Conservation (phyloP, 2,329 filamentous ascomycete species). For the Pestalotiopsis sp. region DNA sequence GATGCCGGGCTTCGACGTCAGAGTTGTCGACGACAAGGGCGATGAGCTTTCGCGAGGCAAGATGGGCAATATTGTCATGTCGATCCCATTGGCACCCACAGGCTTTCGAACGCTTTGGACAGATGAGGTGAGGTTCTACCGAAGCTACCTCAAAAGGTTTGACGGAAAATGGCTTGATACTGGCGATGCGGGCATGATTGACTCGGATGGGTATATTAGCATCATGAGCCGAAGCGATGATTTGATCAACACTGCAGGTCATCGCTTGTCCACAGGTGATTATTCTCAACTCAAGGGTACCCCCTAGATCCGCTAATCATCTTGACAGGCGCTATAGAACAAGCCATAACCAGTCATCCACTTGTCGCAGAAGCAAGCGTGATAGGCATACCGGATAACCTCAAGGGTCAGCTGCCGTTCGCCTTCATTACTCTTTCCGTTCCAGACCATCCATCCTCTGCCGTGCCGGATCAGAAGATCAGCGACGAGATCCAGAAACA, state of each 20-base stretch:
- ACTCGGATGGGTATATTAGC: conserved; percentile 69
- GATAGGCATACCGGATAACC: conserved; percentile 78
- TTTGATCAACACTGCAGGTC: conserved; percentile 93
- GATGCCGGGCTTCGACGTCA: conserved; percentile 89
- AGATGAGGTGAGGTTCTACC: conserved; percentile 84
- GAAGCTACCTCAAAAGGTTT: conserved; percentile 82
- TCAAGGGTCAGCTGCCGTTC: conserved; percentile 92
- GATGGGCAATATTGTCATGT: conserved; percentile 93
- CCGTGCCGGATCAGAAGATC: conserved; percentile 48
- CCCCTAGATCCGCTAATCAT: conserved; percentile 12
- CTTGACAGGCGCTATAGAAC: conserved; percentile 76
- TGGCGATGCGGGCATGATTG: conserved; percentile 86
- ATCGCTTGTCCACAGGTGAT: conserved; percentile 81
- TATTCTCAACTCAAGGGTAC: not conserved
- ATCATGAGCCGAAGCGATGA: conserved; percentile 75
- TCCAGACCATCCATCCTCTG: conserved; percentile 51
- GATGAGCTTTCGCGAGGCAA: conserved; percentile 68
- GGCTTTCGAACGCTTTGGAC: conserved; percentile 85
- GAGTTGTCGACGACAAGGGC: conserved; percentile 80
- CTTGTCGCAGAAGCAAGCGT: conserved; percentile 83
- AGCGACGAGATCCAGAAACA: conserved; percentile 68
- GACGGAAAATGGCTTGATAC: conserved; percentile 85
- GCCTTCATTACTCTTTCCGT: conserved; percentile 71
- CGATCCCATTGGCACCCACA: conserved; percentile 79
- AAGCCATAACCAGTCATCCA: conserved; percentile 83